Evolutionary conservation across 106 monocot genomes (phyloP), one percentile per base, ranked within the genome.

Genomic region (Dendrobium catenatum): DNA sequence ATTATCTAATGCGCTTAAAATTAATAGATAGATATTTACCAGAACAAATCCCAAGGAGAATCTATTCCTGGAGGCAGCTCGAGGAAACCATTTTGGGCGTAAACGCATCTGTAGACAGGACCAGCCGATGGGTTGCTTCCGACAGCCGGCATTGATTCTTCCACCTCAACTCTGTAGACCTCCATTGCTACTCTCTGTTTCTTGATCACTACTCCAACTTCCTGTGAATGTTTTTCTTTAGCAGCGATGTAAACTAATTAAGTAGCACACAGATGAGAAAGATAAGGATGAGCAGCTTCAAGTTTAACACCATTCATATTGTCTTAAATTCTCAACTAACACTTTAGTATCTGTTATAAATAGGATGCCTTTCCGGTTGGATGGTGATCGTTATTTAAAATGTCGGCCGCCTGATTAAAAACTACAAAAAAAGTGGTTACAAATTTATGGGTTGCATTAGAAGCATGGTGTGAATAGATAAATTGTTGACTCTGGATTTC

Each of bases 1-100:
- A 13, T 15, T 10, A 51, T 15, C 51, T 13, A 51, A 51, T 51
- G 51, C 51, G 15, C 15, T 1, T 51, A 15, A 13, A 51, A 51
- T 51, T 13, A 17, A 56, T 6, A 54, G 3, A 6, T 26, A 13
- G 9, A 27, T 26, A 78, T 58, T 27, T 7, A 93, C 97, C 97
- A 87, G 76, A 98, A 92, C 79, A 98, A 93, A 7, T 94, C 92
- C 97, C 97, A 98, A 0, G 94, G 94, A 33, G 90, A 92, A 29
- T 94, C 85, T 7, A 94, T 61, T 20, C 79, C 90, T 9, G 26
- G 2, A 17, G 96, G 89, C 41, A 78, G n/a, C 17, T 90, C 78
- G 80, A 93, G 16, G 42, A 94, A 90, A 4, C 92, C 92, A 55
- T 94, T 89, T 79, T 86, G 86, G 5, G 94, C 90, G 76, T 92